Evolutionary conservation across 116 monocot species (phyloP).

Genomic region (Papilionanthe hybrid): DNA sequence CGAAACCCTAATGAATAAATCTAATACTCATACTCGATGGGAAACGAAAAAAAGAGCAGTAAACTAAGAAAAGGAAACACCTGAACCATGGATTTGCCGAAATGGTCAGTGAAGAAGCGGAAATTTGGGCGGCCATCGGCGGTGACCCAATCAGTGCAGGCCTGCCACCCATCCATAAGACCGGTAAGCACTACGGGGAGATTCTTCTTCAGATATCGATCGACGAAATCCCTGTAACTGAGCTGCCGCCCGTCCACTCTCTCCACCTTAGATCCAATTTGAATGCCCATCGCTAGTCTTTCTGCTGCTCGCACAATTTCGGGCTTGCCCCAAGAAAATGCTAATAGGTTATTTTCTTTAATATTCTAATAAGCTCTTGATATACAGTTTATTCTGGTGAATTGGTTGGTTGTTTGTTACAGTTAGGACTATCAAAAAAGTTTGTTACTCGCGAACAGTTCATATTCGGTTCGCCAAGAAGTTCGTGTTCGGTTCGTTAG

Average conservation of each 20-base stretch:
- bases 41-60: background rate
- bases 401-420: too few species aligned
- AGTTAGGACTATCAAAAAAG: too few species aligned
- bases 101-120: conserved; percentile 56
- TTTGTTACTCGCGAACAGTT: too few species aligned
- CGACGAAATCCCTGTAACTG: conserved; percentile 55
- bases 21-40: background rate
- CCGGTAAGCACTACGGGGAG: conserved; percentile 82
- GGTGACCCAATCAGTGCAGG: conserved; percentile 71
- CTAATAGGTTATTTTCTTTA: too few species aligned
- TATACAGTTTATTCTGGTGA: too few species aligned
- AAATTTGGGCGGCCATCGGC: conserved; percentile 61
- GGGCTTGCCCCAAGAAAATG: too few species aligned
- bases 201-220: conserved; percentile 61
- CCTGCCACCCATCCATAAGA: conserved; percentile 67
- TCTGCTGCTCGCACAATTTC: background rate
- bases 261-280: conserved; percentile 58
- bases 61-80: conserved; percentile 11
- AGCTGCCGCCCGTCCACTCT: conserved; percentile 64
- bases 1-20: background rate
- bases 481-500: too few species aligned
- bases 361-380: too few species aligned
- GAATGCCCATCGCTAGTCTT: conserved; percentile 15
- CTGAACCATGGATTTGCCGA: conserved; percentile 62
- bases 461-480: too few species aligned